These are phyloP conservation scores for Noccaea bulbosa DNA, from an alignment of 345 rosid genomes.

Conservation along the genomic window DNA sequence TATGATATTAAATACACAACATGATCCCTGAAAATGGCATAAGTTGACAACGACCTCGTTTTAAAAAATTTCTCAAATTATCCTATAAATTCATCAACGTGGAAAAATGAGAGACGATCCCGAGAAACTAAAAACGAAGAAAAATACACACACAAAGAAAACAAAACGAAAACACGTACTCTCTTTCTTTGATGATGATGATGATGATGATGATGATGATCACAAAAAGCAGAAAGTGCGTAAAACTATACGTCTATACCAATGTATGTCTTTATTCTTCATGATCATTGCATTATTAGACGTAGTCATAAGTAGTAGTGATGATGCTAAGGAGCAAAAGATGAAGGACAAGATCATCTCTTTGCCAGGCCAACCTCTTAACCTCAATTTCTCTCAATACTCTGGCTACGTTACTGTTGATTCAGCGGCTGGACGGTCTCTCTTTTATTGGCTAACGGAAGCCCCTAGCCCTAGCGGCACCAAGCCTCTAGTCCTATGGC, in stretches of 20 bases:
- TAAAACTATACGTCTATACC: neutral
- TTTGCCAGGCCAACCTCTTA: conserved; percentile 74
- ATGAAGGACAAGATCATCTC: conserved; percentile 56
- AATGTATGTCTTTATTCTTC: conserved; percentile 18
- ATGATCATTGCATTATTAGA: conserved; percentile 18
- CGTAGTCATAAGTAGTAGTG: conserved; percentile 7
- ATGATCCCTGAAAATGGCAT: conserved; percentile 33
- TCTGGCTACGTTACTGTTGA: conserved; percentile 81
- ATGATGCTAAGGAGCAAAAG: conserved; percentile 46
- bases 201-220: no score
- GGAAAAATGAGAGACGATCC: conserved; percentile 28
- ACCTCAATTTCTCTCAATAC: conserved; percentile 70
- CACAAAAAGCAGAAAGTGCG: neutral
- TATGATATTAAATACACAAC: conserved; percentile 15
- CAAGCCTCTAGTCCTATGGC: conserved; percentile 74
- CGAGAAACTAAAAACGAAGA: conserved; percentile 27
- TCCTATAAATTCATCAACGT: conserved; percentile 37
- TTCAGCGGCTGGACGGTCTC: conserved; percentile 55
- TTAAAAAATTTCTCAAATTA: conserved; percentile 1
- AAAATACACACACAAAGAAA: no score
- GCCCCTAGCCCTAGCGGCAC: conserved; percentile 45
- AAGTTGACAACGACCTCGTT: conserved; percentile 35
- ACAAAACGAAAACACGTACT: no score
- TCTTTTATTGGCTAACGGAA: conserved; percentile 79
- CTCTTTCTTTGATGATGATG: conserved; percentile 21